Conservation (phyloP, 2,329 filamentous ascomycete genomes). For the Fusarium temperatum region DNA sequence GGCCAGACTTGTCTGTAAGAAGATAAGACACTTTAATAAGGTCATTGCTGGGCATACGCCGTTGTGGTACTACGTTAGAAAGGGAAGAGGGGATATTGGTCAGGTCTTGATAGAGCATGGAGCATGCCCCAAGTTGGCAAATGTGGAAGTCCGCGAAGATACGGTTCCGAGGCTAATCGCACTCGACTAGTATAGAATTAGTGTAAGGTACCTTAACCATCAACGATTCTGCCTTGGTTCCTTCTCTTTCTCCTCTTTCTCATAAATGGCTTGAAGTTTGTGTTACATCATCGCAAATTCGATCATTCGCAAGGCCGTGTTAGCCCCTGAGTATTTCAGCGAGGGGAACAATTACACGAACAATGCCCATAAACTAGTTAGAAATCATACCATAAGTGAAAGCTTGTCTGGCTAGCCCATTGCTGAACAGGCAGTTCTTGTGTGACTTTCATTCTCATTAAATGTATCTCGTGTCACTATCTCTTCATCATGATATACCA, state of each 20-base stretch:
- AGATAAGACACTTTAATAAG: conserved; percentile 12
- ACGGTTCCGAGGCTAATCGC: conserved; percentile 4
- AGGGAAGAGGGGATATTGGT: conserved; percentile 19
- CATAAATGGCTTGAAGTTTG: background rate
- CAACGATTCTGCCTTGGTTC: background rate
- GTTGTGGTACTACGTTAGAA: conserved; percentile 23
- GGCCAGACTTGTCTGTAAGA: conserved; percentile 14
- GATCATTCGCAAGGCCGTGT: background rate
- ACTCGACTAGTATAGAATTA: background rate
- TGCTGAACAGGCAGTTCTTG: background rate
- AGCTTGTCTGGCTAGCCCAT: background rate
- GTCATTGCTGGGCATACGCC: conserved; percentile 17
- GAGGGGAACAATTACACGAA: background rate
- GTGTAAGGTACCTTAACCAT: too few species aligned
- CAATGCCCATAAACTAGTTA: background rate
- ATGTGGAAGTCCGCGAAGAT: conserved; percentile 16
- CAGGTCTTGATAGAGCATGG: conserved; percentile 21
- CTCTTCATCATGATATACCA: background rate
- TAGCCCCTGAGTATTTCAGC: background rate
- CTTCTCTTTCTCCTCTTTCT: background rate
- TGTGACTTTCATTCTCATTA: background rate
- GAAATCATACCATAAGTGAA: background rate
- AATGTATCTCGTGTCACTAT: background rate
- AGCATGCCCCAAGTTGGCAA: conserved; percentile 16
- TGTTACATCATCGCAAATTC: background rate